Evolutionary conservation across 257 asterid genomes (phyloP), one percentile per base, ranked within the genome.

Genomic region (Voacanga thouarsii): DNA sequence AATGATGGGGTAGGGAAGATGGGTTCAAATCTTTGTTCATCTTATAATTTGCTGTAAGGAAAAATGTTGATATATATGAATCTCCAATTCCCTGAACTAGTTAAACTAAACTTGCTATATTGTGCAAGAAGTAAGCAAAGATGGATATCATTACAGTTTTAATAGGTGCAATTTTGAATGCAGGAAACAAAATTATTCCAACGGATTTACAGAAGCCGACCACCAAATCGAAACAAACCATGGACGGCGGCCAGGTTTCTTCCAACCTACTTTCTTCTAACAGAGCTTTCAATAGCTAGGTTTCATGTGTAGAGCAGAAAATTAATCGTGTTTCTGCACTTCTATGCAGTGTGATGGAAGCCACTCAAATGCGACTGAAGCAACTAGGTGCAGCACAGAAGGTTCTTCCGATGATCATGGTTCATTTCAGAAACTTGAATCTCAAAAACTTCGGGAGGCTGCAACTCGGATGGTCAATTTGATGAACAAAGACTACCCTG

Each of bases 401-500:
- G 16, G 39, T 51, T 51, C 74, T 47, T 19, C 49, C 43, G 81
- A 82, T 26, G 37, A 61, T 21, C 7, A 53, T 8, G 73, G 37
- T 16, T 68, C 78, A 4, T 75, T 71, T 71, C 76, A 83, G 64
- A 79, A 71, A 6, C 57, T 65, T 72, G 77, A 56, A 26, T 19
- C 79, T 50, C 51, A 39, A 21, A 72, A 77, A 28, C 55, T 56
- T 64, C 23, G 39, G 30, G 72, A 83, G 9, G 81, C 79, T 26
- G 57, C 65, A 6, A 55, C 12, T 33, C 63, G 64, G 50, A 24
- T 80, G 7, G 66, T 67, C 30, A 80, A 56, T 33, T 65, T 79
- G 81, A 76, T 73, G 82, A 49, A 73, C 47, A 76, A 49, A 30
- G 80, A 83, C 63, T 83, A 83, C 24, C 6, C 23, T 15, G 80